Evolutionary conservation across 768 basidiomycete genomes (phyloP), one percentile per base, ranked within the genome.

Genomic region (Pleurotus ostreatus): DNA sequence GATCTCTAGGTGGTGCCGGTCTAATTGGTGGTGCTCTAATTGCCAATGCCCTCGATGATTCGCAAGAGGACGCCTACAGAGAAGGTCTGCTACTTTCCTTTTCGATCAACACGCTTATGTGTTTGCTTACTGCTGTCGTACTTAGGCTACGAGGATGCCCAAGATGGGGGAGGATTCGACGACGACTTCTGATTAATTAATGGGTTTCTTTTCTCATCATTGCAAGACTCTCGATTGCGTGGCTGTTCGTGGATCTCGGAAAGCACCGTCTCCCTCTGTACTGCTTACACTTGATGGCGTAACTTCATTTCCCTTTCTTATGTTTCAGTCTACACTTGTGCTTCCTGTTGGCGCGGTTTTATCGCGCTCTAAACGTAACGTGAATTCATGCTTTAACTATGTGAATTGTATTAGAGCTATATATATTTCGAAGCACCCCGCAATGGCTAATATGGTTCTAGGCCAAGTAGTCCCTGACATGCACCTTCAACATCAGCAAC

Each of bases 401-500:
- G 8, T 2, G 30, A 34, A 34, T 3, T 11, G 30, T 34, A 34
- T 34, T 8, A 11, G 30, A 11, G 11, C 30, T 34, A 34, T 34
- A 34, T 34, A 34, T 3, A 34, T 9, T 34, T 34, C 30, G 30
- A 34, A 11, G 30, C 9, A 9, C 30, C 11, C 30, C 11, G 11
- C 30, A 11, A 3, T 34, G 8, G n/a, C 23, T 57, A 68, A 45
- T 62, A 71, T 6, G 81, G 67, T 45, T 77, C 74, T 23, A 84
- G 63, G 20, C 79, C 83, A 22, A 87, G 60, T 56, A 76, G 64
- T 12, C 84, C 84, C 63, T 81, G 79, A 65, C 86, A 88, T 18
- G 82, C 78, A 1, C 81, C 84, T 66, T 88, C 86, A 3, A 88
- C 74, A 61, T 88, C 86, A n/a, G 67, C 77, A 26, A 88, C 59